Percentiles rank a stretch among this genome's conserved stretches.
phyloP scores from a whole-genome alignment of 805 yeast genomes.

The Starmerella potacharoeniae region DNA sequence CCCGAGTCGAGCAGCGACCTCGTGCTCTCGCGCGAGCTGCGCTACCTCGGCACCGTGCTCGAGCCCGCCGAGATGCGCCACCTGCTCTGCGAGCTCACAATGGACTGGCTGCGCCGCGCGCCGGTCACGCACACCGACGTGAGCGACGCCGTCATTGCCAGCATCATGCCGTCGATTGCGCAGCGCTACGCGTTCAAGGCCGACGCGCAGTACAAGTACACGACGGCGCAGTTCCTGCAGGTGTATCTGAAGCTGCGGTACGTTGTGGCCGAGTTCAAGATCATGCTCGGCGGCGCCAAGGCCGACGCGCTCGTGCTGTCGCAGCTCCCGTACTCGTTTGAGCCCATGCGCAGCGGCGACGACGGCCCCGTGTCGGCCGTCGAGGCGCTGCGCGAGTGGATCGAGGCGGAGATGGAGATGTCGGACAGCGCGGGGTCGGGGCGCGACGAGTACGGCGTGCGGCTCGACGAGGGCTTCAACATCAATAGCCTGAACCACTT shows the following conservation, averaged over 20 bases:
- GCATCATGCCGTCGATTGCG: conserved; percentile 20
- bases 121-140: conserved; percentile 22
- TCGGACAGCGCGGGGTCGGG: not conserved
- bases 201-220: conserved; percentile 23
- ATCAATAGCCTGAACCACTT: too few relatives aligned
- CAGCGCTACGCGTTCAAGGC: conserved; percentile 18
- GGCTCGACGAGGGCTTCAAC: not conserved
- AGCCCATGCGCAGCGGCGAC: not conserved
- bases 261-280: conserved; percentile 19
- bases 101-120: conserved; percentile 11
- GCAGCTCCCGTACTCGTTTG: conserved; percentile 1
- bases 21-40: conserved; percentile 17
- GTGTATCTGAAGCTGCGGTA: conserved; percentile 20
- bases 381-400: conserved; percentile 11
- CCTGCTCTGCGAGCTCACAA: conserved; percentile 17
- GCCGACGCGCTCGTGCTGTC: conserved; percentile 16
- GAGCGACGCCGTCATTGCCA: conserved; percentile 21
- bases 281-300: conserved; percentile 16
- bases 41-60: conserved; percentile 19
- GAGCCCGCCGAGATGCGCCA: conserved; percentile 20
- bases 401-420: not conserved
- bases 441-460: not conserved
- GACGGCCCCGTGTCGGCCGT: conserved; percentile 14
- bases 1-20: conserved; percentile 5
- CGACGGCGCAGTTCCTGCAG: conserved; percentile 23